Base-by-base conservation (phyloP, 2,329 filamentous ascomycete species). In the Nothophoma quercina region DNA sequence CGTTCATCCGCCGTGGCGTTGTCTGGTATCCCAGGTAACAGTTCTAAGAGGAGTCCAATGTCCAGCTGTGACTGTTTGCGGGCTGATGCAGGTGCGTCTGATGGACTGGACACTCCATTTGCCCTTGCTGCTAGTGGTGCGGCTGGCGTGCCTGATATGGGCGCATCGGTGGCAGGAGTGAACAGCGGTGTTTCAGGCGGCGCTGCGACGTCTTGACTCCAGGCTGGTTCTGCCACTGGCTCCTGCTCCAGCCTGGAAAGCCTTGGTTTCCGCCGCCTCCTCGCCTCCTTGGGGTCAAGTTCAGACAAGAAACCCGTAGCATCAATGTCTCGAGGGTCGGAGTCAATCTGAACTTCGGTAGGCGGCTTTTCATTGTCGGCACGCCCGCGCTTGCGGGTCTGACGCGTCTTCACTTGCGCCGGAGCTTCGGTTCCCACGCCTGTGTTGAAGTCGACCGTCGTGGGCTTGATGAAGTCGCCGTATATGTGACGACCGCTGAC, bases 401-500 rank as follows among this genome's bases (percentile, higher is more conserved):
- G 49, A 1, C 48, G 33, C 1, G 40, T 19, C 1, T 26, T 18
- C 2, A 34, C 21, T 10, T 21, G 39, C 8, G 47, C 40, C 2
- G 40, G 16, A 1, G 33, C 16, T 13, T 34, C 29, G 8, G 7
- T 23, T 22, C 13, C n/a, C 15, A 2, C 12, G 2, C 12, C 26
- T 2, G 48, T 15, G 7, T 40, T 28, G 35, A 55, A 55, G 5
- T 22, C n/a, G 12, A 55, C 10, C 4, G 44, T 44, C 2, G 45
- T 44, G 0, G 40, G 44, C 7, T 43, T 43, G 15, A 55, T 49
- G 12, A 40, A 26, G 45, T 25, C 44, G 34, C 51, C 51, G 28
- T 49, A 55, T 18, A 55, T 55, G 34, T 55, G 51, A 4, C 45
- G 39, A 0, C 51, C 51, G 34, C 39, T 49, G n/a, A 55, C 35